Conservation (phyloP, 2,329 filamentous ascomycete genomes). For the Didymella glomerata region DNA sequence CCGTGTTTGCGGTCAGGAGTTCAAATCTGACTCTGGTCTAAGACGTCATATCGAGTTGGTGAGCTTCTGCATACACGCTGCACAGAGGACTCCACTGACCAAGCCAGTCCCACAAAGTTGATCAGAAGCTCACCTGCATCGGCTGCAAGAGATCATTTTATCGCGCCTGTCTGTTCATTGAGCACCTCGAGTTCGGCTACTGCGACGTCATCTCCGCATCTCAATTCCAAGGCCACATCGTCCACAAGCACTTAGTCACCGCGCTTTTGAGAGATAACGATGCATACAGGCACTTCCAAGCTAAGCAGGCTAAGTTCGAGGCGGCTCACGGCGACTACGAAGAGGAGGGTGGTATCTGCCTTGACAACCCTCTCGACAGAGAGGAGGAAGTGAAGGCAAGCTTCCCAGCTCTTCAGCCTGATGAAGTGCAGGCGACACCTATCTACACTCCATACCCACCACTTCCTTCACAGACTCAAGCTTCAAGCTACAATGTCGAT, state of each 20-base stretch:
- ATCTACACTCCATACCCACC: constrained; percentile 29
- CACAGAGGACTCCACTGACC: background rate
- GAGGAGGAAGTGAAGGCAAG: constrained; percentile 30
- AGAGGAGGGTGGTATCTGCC: constrained; percentile 37
- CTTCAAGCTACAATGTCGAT: background rate
- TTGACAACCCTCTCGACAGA: constrained; percentile 29
- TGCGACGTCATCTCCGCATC: constrained; percentile 56
- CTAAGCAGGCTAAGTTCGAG: constrained; percentile 42
- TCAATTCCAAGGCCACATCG: constrained; percentile 59
- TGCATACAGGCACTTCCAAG: constrained; percentile 34
- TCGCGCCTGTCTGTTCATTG: constrained; percentile 59
- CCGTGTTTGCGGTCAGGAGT: constrained; percentile 65
- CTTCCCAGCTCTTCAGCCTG: constrained; percentile 40
- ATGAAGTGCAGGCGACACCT: constrained; percentile 15
- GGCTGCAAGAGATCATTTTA: constrained; percentile 62
- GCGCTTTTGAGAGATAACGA: constrained; percentile 35
- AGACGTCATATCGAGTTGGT: constrained; percentile 63
- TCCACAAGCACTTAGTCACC: constrained; percentile 60
- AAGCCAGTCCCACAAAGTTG: constrained; percentile 57
- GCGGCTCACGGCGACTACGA: constrained; percentile 41
- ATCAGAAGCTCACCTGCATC: constrained; percentile 61
- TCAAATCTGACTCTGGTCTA: constrained; percentile 61
- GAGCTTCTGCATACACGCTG: constrained; percentile 24
- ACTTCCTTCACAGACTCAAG: constrained; percentile 26
- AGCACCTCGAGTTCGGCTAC: constrained; percentile 63